phyloP scores from a whole-genome alignment of 441 rosid genomes.

The Aleurites moluccanus region DNA sequence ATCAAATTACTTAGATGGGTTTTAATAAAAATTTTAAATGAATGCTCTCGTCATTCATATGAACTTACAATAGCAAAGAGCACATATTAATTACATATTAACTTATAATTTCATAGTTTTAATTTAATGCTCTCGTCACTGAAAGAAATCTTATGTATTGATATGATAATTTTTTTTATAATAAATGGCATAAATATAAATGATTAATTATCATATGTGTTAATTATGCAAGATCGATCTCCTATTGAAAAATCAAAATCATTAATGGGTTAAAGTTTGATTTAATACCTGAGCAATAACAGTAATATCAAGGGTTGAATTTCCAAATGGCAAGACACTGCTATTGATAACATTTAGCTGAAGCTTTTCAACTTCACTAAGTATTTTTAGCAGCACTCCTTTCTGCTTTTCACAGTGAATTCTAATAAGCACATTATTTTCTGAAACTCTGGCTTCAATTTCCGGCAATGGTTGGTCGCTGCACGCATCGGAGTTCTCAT shows the following conservation, averaged over 20 bases:
- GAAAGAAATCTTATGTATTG: too few relatives aligned
- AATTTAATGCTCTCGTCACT: too few relatives aligned
- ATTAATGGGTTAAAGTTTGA: background rate
- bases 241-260: background rate
- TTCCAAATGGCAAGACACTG: slow-evolving; percentile 58
- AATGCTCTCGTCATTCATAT: too few relatives aligned
- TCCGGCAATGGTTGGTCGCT: slow-evolving; percentile 46
- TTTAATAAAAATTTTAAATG: background rate
- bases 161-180: too few relatives aligned
- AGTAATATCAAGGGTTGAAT: slow-evolving; percentile 54
- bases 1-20: background rate
- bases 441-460: slow-evolving; percentile 62
- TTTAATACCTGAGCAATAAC: slow-evolving; percentile 58
- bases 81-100: too few relatives aligned
- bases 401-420: slow-evolving; percentile 57
- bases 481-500: slow-evolving; percentile 30
- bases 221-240: background rate
- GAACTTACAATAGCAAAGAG: too few relatives aligned
- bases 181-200: background rate
- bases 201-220: too few relatives aligned
- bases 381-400: slow-evolving; percentile 40
- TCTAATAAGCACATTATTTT: slow-evolving; percentile 51
- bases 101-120: too few relatives aligned
- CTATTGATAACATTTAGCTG: slow-evolving; percentile 44
- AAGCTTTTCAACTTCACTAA: slow-evolving; percentile 52